Evolutionary conservation across 441 rosid genomes (phyloP).

Genomic region (Populus hybrid): DNA sequence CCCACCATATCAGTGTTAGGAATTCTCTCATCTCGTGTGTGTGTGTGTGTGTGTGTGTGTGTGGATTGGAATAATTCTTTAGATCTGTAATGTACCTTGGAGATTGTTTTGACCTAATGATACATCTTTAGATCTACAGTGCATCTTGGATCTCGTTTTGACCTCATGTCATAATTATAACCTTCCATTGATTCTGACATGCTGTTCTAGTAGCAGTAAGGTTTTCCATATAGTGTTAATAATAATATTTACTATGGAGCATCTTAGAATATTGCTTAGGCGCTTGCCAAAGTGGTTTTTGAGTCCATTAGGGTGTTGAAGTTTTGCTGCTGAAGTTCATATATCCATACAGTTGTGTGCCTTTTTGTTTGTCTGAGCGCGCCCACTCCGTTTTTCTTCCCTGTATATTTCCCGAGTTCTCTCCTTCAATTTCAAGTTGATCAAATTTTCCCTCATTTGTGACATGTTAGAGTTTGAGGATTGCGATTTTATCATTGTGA

Average conservation of each 20-base stretch:
- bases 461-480: background rate
- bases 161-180: background rate
- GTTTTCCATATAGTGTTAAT: background rate
- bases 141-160: no score
- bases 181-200: background rate
- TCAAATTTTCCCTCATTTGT: background rate
- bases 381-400: background rate
- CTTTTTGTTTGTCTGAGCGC: background rate
- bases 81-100: background rate
- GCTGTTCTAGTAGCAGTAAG: background rate
- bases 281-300: background rate
- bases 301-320: background rate
- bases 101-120: background rate
- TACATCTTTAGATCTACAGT: no score
- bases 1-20: background rate
- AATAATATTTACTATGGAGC: background rate
- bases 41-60: no score
- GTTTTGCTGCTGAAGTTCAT: background rate
- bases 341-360: background rate
- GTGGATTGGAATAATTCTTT: background rate
- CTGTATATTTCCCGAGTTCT: background rate
- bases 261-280: background rate
- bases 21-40: background rate
- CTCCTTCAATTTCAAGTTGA: background rate
- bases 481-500: background rate